A percentile compares a stretch with the other conserved stretches of the same genome.
Conservation (phyloP, 805 yeast species). For the Diddensiella santjacobensis region DNA sequence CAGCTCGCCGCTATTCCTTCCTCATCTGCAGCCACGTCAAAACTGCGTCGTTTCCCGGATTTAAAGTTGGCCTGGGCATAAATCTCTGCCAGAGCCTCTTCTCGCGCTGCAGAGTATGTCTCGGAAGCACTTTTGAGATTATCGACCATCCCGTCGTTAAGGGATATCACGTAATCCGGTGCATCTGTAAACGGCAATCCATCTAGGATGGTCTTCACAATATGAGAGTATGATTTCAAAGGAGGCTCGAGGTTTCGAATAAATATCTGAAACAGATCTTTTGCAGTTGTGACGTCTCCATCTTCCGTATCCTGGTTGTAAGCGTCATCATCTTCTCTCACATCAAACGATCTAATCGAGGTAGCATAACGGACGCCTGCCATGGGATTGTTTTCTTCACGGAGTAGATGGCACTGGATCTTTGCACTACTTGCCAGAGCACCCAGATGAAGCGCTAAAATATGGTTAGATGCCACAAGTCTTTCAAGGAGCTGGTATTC, state of each 20-base stretch:
- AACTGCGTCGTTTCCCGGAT: constrained; percentile 30
- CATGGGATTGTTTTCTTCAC: constrained; percentile 20
- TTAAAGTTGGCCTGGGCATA: constrained; percentile 55
- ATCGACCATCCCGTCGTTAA: constrained; percentile 40
- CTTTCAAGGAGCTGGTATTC: constrained; percentile 46
- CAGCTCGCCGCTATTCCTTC: constrained; percentile 84
- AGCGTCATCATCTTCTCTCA: not conserved
- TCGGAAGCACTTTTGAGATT: constrained; percentile 49
- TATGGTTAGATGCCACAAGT: constrained; percentile 50
- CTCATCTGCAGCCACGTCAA: constrained; percentile 46
- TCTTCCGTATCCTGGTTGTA: not conserved
- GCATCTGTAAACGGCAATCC: constrained; percentile 53
- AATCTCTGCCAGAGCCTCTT: constrained; percentile 51
- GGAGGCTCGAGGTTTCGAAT: constrained; percentile 70
- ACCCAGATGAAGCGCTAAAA: constrained; percentile 54
- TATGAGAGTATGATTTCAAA: constrained; percentile 58
- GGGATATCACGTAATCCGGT: constrained; percentile 35
- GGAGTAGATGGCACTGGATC: constrained; percentile 57
- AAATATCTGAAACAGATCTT: constrained; percentile 60
- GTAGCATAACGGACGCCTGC: not conserved
- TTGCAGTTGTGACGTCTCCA: constrained; percentile 2
- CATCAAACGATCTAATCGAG: not conserved
- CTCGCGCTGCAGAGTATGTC: constrained; percentile 54
- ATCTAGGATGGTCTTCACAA: constrained; percentile 56
- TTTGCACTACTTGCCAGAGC: constrained; percentile 67